Base-by-base conservation (phyloP, 495 filamentous ascomycete genomes). In the Penicillium robsamsonii region DNA sequence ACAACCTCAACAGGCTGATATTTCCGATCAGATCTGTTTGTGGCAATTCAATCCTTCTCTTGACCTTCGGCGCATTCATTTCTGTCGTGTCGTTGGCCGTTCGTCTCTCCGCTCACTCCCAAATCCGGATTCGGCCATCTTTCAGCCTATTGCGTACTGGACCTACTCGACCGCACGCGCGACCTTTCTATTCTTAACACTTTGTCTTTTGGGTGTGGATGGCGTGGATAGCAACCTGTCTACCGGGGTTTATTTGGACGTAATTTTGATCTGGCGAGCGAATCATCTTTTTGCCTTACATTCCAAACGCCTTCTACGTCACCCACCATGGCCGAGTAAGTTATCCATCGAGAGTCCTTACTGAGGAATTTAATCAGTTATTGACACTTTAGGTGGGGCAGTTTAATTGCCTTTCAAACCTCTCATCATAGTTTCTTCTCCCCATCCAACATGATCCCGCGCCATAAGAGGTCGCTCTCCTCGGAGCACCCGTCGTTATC, bases 311-410 rank as follows among this genome's bases (percentile, higher is more conserved):
- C 59, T 35, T 63, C 50, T 59, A 66, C 60, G 57, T 67, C 62
- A 64, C 63, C 45, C 65, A 72, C 48, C 66, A 78, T 78, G 75
- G 75, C 75, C 60, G 75, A 78, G 75, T 78, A 73, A 63, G 75
- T 71, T 71, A 37, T 30, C 46, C 51, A 27, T 46, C 31, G 15
- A 33, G 38, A 46, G 30, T 25, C 15, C 25, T 7, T 9, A n/a
- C 20, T 15, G 12, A 22, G 20, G 3, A 17, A 31, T 25, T 6
- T 43, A 33, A 24, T 24, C 24, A 35, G 38, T 42, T 33, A 31
- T 54, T 67, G 37, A 69, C 52, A 12, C 15, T 31, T 20, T 11
- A 24, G 44, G 20, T 45, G 46, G 7, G 22, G 18, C 50, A 79
- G 75, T 66, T 56, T 79, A 66, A 76, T 79, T 60, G 69, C 74